Conservation (phyloP, 2,329 filamentous ascomycete genomes). For the Chaetomiaceae sp. region DNA sequence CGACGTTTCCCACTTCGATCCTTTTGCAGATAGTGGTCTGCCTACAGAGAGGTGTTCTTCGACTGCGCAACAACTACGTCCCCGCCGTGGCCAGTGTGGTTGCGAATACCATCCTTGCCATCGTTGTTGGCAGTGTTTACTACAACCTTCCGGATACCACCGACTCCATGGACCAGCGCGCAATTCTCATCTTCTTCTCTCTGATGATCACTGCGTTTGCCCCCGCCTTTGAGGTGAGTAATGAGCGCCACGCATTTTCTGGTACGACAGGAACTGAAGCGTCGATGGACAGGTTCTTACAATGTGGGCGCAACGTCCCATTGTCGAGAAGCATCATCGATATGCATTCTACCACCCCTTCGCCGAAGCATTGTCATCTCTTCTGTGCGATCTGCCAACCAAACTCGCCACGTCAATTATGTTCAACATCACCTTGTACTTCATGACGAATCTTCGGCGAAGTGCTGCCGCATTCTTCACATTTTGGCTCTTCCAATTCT, state of each 20-base stretch:
- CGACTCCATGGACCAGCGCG: slow-evolving; percentile 47
- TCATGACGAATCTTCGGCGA: slow-evolving; percentile 56
- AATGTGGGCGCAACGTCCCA: slow-evolving; percentile 36
- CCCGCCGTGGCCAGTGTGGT: slow-evolving; percentile 42
- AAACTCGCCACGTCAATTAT: slow-evolving; percentile 40
- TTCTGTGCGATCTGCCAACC: slow-evolving; percentile 12
- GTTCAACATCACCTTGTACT: slow-evolving; percentile 59
- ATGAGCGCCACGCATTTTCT: no score
- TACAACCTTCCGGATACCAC: slow-evolving; percentile 53
- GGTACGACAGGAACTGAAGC: no score
- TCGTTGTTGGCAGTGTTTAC: slow-evolving; percentile 60
- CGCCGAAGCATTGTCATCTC: slow-evolving; percentile 38
- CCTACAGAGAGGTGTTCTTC: background rate
- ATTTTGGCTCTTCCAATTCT: slow-evolving; percentile 46
- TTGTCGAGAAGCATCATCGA: slow-evolving; percentile 40
- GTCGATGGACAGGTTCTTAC: slow-evolving; percentile 21
- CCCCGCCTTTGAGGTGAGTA: slow-evolving; percentile 9
- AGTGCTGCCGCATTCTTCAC: slow-evolving; percentile 49
- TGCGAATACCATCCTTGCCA: slow-evolving; percentile 52
- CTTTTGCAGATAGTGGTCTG: slow-evolving; percentile 8
- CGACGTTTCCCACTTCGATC: background rate
- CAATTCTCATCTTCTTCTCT: slow-evolving; percentile 30
- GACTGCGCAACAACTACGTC: slow-evolving; percentile 26
- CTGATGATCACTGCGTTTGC: slow-evolving; percentile 36
- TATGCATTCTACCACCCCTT: slow-evolving; percentile 44